A percentile compares a stretch with the other conserved stretches of the same genome.
phyloP scores from a whole-genome alignment of 805 yeast species.

The Teunomyces barrocoloradensis region DNA sequence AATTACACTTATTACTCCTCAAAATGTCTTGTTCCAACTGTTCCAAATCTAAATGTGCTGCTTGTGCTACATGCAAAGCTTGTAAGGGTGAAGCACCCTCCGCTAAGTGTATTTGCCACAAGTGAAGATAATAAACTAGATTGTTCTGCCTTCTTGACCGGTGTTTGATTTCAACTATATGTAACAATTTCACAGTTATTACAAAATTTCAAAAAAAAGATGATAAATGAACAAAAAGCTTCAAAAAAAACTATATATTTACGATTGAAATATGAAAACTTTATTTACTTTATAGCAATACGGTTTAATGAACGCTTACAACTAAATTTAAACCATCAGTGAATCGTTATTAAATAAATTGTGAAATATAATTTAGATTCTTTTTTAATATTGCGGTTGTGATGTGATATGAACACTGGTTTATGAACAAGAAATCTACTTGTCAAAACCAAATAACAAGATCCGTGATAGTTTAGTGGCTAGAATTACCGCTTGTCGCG shows the following conservation, averaged over 20 bases:
- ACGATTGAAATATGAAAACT: not conserved
- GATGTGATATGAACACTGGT: not conserved
- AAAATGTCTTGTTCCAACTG: constrained; percentile 12
- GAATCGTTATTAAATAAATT: too few relatives aligned
- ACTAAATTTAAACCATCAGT: too few relatives aligned
- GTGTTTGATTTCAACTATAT: too few relatives aligned
- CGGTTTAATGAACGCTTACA: too few relatives aligned
- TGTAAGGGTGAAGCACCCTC: constrained; percentile 4
- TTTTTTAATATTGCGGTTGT: not conserved
- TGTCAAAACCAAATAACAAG: not conserved
- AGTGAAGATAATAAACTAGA: constrained; percentile 1
- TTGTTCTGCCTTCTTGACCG: too few relatives aligned
- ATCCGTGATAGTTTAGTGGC: constrained; percentile 18
- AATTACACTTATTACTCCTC: too few relatives aligned
- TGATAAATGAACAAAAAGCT: too few relatives aligned
- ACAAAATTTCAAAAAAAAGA: too few relatives aligned
- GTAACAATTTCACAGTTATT: not conserved
- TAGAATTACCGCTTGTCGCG: constrained; percentile 21
- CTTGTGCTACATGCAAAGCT: constrained; percentile 12
- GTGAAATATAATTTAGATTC: too few relatives aligned
- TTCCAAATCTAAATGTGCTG: constrained; percentile 6
- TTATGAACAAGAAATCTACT: too few relatives aligned
- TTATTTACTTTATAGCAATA: not conserved
- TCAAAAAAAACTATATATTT: not conserved
- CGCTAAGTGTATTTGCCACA: constrained; percentile 11